Base-by-base conservation (phyloP, 140 eudicot species). In the Erigeron philadelphicus region DNA sequence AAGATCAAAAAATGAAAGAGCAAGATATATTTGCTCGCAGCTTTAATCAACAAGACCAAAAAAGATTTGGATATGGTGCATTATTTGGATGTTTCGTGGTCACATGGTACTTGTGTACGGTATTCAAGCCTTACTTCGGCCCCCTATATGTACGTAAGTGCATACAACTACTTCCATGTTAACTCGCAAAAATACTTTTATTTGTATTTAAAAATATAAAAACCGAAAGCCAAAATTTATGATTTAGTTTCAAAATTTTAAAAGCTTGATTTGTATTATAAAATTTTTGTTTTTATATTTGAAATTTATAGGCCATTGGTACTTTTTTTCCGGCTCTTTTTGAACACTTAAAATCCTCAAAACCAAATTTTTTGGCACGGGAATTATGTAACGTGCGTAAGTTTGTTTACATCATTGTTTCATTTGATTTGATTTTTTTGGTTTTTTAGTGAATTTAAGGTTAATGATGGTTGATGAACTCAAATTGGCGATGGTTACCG, bases 21-120 rank as follows among this genome's bases (percentile, higher is more conserved):
- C 73, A 75, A 40, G 62, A 86, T 47, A 79, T 87, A 13, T 74
- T 85, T 1, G 81, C 78, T 4, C 82, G 81, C 50, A 85, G 96
- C 69, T 88, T 88, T 52, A 78, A 82, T 21, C 68, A 66, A 9
- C 61, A 75, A 19, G 88, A 87, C 18, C 79, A 61, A 58, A 87
- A 70, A 72, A 79, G 75, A 62, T 19, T 88, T 8, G 85, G 87
- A 40, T 71, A 58, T 16, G 78, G 81, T 35, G 86, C 87, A 13
- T 54, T 85, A 62, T 10, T 83, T 18, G 76, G 71, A 46, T 75
- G 79, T 56, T 59, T 85, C 41, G 23, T 85, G 0, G 55, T 79
- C 48, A 73, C 53, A 16, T 66, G 84, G 9, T 76, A 75, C 47
- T 46, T 82, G 50, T 82, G 74, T 72, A 25, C 72, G 6, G 63